Conservation (phyloP, 129 eudicot species). For the Arctium minus region DNA sequence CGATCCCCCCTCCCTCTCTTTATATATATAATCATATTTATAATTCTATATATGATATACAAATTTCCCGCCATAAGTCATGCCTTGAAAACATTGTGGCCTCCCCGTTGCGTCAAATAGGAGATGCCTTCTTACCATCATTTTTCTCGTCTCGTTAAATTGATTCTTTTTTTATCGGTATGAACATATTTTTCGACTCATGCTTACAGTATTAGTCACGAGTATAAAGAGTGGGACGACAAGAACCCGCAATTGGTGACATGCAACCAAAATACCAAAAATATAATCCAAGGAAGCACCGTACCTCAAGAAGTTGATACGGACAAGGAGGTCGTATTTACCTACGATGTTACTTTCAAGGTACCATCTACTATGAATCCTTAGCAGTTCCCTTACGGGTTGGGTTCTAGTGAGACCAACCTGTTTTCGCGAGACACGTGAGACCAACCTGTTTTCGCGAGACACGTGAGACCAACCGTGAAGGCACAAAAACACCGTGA, state of each 20-base stretch:
- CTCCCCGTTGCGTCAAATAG: neutral
- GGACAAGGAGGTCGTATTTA: slow-evolving; percentile 71
- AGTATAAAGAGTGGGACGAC: slow-evolving; percentile 92
- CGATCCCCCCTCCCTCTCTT: no score
- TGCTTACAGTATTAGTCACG: slow-evolving; percentile 69
- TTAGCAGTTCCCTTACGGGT: neutral
- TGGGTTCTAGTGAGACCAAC: neutral
- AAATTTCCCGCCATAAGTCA: no score
- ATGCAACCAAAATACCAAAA: slow-evolving; percentile 83
- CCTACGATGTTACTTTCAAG: slow-evolving; percentile 94
- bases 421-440: neutral
- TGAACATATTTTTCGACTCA: neutral
- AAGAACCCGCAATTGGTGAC: slow-evolving; percentile 85
- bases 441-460: neutral
- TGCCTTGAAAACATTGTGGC: no score
- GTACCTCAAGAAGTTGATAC: slow-evolving; percentile 95
- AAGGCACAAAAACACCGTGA: no score
- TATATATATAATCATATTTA: no score
- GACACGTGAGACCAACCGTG: neutral
- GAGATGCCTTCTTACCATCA: neutral
- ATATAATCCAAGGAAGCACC: slow-evolving; percentile 70
- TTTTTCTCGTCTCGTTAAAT: neutral
- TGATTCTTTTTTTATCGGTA: neutral
- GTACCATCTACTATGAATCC: slow-evolving; percentile 31
- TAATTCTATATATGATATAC: no score